These are phyloP conservation scores for Venturia pyrina DNA, from an alignment of 2,329 filamentous ascomycete species.

Conservation along the genomic window DNA sequence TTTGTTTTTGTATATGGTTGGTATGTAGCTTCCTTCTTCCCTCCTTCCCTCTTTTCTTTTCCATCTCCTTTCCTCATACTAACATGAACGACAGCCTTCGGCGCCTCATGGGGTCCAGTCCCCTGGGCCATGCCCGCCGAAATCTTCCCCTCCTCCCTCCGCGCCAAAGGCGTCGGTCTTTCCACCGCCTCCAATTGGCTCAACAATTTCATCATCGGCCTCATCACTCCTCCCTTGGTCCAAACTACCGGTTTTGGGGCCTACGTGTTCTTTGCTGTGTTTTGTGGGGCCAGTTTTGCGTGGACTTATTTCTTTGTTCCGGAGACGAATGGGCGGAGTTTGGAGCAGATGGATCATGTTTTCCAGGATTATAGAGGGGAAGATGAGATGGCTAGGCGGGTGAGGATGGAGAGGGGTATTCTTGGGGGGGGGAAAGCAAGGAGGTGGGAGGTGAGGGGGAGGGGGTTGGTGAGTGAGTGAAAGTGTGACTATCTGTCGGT, in stretches of 20 bases:
- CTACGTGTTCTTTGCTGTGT: conserved; percentile 29
- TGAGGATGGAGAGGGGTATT: conserved; percentile 1
- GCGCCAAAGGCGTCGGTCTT: conserved; percentile 57
- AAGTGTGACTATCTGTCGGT: not conserved
- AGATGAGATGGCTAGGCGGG: conserved; percentile 6
- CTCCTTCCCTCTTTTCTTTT: too few relatives aligned
- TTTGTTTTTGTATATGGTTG: conserved; percentile 52
- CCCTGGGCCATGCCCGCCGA: conserved; percentile 43
- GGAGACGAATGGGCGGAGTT: conserved; percentile 25
- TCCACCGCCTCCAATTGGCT: conserved; percentile 56
- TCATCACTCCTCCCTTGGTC: conserved; percentile 56
- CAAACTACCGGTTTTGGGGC: conserved; percentile 42
- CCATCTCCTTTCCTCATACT: not conserved
- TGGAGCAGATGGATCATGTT: conserved; percentile 29
- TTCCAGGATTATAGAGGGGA: conserved; percentile 21
- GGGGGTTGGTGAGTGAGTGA: not conserved
- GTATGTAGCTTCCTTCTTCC: not conserved
- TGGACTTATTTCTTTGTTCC: conserved; percentile 27
- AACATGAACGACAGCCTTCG: conserved; percentile 35
- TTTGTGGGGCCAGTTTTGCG: conserved; percentile 23
- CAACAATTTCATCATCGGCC: conserved; percentile 55
- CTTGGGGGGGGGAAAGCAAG: too few relatives aligned
- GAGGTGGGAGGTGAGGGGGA: not conserved
- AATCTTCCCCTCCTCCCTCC: conserved; percentile 51
- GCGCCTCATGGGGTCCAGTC: conserved; percentile 47